Conservation (phyloP, 2,329 filamentous ascomycete genomes). For the Aspergillus bombycis region DNA sequence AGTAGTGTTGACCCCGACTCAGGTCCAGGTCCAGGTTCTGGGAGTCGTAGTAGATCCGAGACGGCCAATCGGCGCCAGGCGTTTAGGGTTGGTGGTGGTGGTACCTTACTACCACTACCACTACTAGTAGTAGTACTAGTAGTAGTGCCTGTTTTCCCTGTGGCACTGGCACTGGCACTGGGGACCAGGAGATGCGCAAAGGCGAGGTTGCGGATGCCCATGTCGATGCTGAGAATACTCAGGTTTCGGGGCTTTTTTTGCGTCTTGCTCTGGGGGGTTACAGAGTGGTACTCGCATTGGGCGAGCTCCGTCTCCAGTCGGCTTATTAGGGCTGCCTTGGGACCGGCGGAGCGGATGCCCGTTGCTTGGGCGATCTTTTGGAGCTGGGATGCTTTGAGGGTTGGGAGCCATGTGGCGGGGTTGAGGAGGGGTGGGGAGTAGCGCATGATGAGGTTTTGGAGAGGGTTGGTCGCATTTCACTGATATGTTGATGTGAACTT, state of each 20-base stretch:
- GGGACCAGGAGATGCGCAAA: constrained; percentile 64
- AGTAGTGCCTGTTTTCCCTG: too few relatives aligned
- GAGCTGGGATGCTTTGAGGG: constrained; percentile 57
- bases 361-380: constrained; percentile 63
- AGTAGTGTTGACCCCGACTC: too few relatives aligned
- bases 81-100: too few relatives aligned
- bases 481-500: too few relatives aligned
- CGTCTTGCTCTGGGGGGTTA: background rate
- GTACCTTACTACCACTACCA: too few relatives aligned
- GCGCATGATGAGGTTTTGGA: constrained; percentile 14
- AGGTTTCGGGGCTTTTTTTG: background rate
- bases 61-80: constrained; percentile 49
- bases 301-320: constrained; percentile 47
- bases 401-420: constrained; percentile 35
- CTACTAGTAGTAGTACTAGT: background rate
- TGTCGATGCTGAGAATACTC: constrained; percentile 76
- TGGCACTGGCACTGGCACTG: too few relatives aligned
- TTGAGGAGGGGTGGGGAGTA: constrained; percentile 1
- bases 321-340: constrained; percentile 59
- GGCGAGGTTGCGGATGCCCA: constrained; percentile 81
- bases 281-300: constrained; percentile 8
- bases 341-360: constrained; percentile 62
- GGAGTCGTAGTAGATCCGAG: constrained; percentile 19
- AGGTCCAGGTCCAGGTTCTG: too few relatives aligned
- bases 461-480: too few relatives aligned